Evolutionary conservation across 305 asterid genomes (phyloP), one percentile per base, ranked within the genome.

Genomic region (Fraxinus velutina): DNA sequence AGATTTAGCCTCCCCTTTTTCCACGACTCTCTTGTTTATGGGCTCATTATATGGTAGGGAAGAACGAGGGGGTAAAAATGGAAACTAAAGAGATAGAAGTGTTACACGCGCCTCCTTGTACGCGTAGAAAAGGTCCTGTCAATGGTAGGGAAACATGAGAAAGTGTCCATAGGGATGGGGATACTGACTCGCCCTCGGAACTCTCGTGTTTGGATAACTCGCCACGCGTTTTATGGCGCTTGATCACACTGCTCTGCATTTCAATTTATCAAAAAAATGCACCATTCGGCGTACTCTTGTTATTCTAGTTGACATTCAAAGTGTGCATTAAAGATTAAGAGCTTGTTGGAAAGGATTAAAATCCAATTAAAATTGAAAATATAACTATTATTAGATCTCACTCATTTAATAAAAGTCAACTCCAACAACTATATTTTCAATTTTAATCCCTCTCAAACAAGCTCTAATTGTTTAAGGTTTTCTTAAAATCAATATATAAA

Each of bases 71-170:
- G 80, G 84, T 9, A n/a, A 34, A 72, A 60, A 55, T 66, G 81
- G 80, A 78, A 85, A 55, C 72, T 82, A 13, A 57, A 44, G 62
- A 52, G 50, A 50, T 32, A 80, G 77, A 80, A 24, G 7, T 47
- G 10, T 32, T 6, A 60, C 72, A 60, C 75, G 76, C 64, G 79
- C 75, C 62, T 71, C 30, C 62, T 27, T 10, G 13, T 13, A 52
- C 75, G 76, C 77, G 75, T 68, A 21, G 75, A 30, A 2, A 47
- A 15, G 8, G 55, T 71, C 75, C 74, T 68, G 9, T 68, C 21
- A 29, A 68, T 68, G 34, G 72, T 64, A 7, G 72, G 72, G 72
- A 64, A 64, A 22, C 77, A 7, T 70, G 71, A 8, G 78, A 75
- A 12, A 75, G 62, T 75, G 36, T 64, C 72, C 34, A 22, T 0